Conservation (phyloP, 1,139 yeast genomes). For the Candida buenavistaensis region DNA sequence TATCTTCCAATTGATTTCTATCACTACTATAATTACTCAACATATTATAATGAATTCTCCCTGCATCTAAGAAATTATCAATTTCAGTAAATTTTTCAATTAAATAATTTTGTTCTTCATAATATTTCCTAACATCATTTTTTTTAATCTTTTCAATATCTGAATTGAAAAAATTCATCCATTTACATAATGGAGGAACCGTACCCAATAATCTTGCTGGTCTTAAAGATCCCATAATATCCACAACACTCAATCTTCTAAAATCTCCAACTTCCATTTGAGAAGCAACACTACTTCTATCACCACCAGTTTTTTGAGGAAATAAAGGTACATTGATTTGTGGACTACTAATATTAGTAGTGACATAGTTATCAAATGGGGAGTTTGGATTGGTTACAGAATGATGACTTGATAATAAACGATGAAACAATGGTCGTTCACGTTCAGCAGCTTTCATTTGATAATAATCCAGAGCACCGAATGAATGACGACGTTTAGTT, state of each 20-base stretch:
- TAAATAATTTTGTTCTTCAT: conserved; percentile 56
- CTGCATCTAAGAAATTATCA: conserved; percentile 69
- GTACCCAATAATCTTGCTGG: conserved; percentile 60
- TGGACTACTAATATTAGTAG: conserved; percentile 4
- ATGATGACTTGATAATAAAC: conserved; percentile 29
- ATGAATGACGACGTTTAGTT: conserved; percentile 12
- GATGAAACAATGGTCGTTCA: conserved; percentile 26
- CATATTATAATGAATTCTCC: conserved; percentile 62
- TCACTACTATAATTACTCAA: conserved; percentile 53
- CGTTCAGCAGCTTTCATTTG: conserved; percentile 6
- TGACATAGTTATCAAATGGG: conserved; percentile 15
- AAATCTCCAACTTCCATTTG: conserved; percentile 19
- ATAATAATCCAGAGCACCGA: conserved; percentile 13
- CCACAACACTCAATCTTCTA: conserved; percentile 22
- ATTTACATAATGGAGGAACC: conserved; percentile 45
- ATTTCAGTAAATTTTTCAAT: conserved; percentile 60
- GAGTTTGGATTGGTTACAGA: conserved; percentile 33
- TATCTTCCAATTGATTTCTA: conserved; percentile 19
- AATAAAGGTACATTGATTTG: conserved; percentile 11
- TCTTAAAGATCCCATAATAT: conserved; percentile 23
- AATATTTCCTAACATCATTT: conserved; percentile 32
- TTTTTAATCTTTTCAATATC: conserved; percentile 24
- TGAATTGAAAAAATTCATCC: conserved; percentile 38
- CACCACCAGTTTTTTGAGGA: conserved; percentile 9
- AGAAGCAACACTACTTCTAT: conserved; percentile 5